Evolutionary conservation across 2,329 filamentous ascomycete species (phyloP).

Genomic region (Colletotrichum sp.): DNA sequence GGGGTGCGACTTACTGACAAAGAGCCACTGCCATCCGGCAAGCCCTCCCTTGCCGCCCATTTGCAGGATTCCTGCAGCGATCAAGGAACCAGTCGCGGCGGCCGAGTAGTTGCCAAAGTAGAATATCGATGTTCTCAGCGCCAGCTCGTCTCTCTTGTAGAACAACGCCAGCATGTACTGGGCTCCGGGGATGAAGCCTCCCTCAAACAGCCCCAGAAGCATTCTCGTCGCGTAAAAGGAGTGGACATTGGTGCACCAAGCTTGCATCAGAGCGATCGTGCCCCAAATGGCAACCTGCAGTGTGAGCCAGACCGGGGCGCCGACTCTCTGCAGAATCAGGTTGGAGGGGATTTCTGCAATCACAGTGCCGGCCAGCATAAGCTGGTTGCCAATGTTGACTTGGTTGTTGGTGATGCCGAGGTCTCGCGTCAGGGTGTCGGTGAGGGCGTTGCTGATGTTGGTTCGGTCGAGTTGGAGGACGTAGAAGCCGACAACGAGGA

Average conservation of each 20-base stretch:
- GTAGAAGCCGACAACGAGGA: conserved; percentile 33
- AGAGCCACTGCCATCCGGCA: conserved; percentile 22
- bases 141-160: conserved; percentile 33
- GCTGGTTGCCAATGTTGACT: conserved; percentile 56
- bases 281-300: conserved; percentile 32
- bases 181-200: conserved; percentile 34
- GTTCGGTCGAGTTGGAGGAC: conserved; percentile 36
- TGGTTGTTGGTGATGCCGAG: conserved; percentile 53
- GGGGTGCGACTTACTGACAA: neutral
- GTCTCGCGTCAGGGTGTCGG: conserved; percentile 52
- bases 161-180: conserved; percentile 33
- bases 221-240: conserved; percentile 30
- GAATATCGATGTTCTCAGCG: conserved; percentile 38
- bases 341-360: conserved; percentile 43
- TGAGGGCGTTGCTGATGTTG: conserved; percentile 55
- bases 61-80: conserved; percentile 14
- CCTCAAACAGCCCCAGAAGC: conserved; percentile 32
- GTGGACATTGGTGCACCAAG: conserved; percentile 27
- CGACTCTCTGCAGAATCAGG: conserved; percentile 36
- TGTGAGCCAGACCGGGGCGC: conserved; percentile 18
- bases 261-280: conserved; percentile 29
- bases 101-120: conserved; percentile 47
- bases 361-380: conserved; percentile 54
- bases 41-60: conserved; percentile 1
- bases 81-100: conserved; percentile 12